Conservation (phyloP, 306 rosid genomes). For the Aeschynomene evenia region DNA sequence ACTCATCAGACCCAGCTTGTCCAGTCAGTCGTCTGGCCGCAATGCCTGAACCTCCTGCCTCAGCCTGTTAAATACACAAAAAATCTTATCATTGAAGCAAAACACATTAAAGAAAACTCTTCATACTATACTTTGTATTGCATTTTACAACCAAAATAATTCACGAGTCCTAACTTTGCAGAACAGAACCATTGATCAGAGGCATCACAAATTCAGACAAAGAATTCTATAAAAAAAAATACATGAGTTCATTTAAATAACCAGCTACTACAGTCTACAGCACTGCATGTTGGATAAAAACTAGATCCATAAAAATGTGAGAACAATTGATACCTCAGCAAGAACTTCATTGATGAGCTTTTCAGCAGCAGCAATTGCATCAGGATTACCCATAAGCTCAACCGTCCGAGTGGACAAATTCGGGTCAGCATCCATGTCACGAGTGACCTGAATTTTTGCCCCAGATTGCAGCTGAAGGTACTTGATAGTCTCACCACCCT, state of each 20-base stretch:
- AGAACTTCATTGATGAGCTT: conserved; percentile 86
- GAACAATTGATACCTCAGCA: conserved; percentile 55
- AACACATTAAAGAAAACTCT: not conserved
- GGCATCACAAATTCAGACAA: not conserved
- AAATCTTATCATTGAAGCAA: not conserved
- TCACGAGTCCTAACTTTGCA: not conserved
- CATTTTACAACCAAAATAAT: not conserved
- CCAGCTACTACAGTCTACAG: not conserved
- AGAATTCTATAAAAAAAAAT: no score
- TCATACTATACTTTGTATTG: not conserved
- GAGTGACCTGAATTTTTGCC: conserved; percentile 93
- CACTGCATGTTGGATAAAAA: not conserved
- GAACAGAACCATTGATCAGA: not conserved
- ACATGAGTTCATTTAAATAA: not conserved
- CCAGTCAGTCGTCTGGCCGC: conserved; percentile 66
- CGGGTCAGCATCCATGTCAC: conserved; percentile 89
- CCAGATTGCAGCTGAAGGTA: conserved; percentile 93
- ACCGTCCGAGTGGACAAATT: conserved; percentile 60
- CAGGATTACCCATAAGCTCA: conserved; percentile 88
- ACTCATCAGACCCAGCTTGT: conserved; percentile 77
- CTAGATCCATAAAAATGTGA: not conserved
- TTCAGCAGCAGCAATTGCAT: conserved; percentile 81
- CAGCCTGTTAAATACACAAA: conserved; percentile 63
- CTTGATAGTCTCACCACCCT: conserved; percentile 95
- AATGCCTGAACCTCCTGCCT: conserved; percentile 83